Evolutionary conservation across 495 filamentous ascomycete species (phyloP).

Genomic region (Penicillium waksmanii): DNA sequence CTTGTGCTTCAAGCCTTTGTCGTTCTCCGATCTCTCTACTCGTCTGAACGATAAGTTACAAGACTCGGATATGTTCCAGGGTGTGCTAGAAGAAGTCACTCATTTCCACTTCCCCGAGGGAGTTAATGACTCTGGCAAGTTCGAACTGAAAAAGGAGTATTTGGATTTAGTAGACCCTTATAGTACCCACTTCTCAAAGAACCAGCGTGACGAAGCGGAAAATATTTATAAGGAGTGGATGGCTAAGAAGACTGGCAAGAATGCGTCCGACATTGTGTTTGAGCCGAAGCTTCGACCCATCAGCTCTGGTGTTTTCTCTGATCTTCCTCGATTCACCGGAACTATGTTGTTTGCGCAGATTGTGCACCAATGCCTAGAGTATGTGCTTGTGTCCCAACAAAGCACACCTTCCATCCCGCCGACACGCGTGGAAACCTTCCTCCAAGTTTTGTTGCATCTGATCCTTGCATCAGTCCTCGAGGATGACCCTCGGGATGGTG

Average conservation of each 20-base stretch:
- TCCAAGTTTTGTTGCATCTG: constrained; percentile 89
- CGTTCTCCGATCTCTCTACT: constrained; percentile 83
- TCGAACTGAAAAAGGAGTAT: constrained; percentile 85
- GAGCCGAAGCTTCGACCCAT: constrained; percentile 87
- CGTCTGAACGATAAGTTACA: constrained; percentile 62
- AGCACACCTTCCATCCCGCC: constrained; percentile 71
- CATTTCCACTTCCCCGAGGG: constrained; percentile 89
- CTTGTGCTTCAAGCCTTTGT: constrained; percentile 92
- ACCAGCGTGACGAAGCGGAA: constrained; percentile 96
- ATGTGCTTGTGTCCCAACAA: constrained; percentile 65
- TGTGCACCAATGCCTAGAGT: constrained; percentile 84
- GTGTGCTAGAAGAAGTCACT: constrained; percentile 87
- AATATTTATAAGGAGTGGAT: constrained; percentile 81
- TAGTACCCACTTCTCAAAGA: constrained; percentile 91
- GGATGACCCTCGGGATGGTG: constrained; percentile 66
- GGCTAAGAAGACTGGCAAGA: constrained; percentile 84
- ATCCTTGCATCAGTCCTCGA: constrained; percentile 81
- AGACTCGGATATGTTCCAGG: constrained; percentile 79
- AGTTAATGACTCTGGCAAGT: constrained; percentile 87
- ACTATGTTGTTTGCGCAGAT: constrained; percentile 88
- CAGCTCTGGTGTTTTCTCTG: constrained; percentile 71
- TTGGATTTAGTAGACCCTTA: constrained; percentile 91
- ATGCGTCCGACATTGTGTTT: constrained; percentile 83
- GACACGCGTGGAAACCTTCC: constrained; percentile 85
- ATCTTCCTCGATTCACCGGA: constrained; percentile 75